These are phyloP conservation scores for Singerocomus rubriflavus DNA, from an alignment of 1,284 basidiomycete genomes.

Conservation along the genomic window DNA sequence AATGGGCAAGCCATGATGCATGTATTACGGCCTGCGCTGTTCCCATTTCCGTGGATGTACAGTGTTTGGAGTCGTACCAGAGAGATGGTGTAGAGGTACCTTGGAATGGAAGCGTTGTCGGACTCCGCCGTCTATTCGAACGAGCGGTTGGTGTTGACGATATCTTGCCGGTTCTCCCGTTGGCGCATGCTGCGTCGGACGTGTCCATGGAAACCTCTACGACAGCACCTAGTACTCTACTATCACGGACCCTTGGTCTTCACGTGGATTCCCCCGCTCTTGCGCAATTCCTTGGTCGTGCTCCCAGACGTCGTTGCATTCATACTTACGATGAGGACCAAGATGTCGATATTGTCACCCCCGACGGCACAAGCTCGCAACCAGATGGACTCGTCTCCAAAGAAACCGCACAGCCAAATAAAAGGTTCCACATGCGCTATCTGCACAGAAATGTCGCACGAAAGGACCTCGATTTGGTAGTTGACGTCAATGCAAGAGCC, in stretches of 20 bases:
- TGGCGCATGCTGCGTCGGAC: slow-evolving; percentile 8
- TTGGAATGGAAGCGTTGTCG: slow-evolving; percentile 36
- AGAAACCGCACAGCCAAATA: slow-evolving; percentile 28
- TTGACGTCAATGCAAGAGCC: slow-evolving; percentile 5
- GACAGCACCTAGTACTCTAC: slow-evolving; percentile 35
- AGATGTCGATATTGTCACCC: slow-evolving; percentile 37
- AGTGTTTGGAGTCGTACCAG: slow-evolving; percentile 47
- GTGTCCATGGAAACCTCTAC: slow-evolving; percentile 1
- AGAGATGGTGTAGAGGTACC: slow-evolving; percentile 56
- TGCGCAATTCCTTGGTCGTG: slow-evolving; percentile 65
- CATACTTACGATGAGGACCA: slow-evolving; percentile 47
- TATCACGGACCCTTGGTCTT: slow-evolving; percentile 62
- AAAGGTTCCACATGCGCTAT: slow-evolving; percentile 37
- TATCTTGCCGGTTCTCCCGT: slow-evolving; percentile 10
- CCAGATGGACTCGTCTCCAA: slow-evolving; percentile 2
- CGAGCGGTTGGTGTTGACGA: slow-evolving; percentile 56
- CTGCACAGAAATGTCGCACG: slow-evolving; percentile 45
- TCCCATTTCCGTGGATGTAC: slow-evolving; percentile 38
- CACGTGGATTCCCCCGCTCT: slow-evolving; percentile 70
- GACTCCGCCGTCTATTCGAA: slow-evolving; percentile 63
- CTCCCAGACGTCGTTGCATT: slow-evolving; percentile 54
- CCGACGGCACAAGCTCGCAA: not conserved
- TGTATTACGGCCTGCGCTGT: slow-evolving; percentile 67
- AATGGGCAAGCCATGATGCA: slow-evolving; percentile 73
- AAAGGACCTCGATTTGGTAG: slow-evolving; percentile 32